These are phyloP conservation scores for Dactylis glomerata DNA, from an alignment of 176 grass and related monocot genomes.

Conservation along the genomic window DNA sequence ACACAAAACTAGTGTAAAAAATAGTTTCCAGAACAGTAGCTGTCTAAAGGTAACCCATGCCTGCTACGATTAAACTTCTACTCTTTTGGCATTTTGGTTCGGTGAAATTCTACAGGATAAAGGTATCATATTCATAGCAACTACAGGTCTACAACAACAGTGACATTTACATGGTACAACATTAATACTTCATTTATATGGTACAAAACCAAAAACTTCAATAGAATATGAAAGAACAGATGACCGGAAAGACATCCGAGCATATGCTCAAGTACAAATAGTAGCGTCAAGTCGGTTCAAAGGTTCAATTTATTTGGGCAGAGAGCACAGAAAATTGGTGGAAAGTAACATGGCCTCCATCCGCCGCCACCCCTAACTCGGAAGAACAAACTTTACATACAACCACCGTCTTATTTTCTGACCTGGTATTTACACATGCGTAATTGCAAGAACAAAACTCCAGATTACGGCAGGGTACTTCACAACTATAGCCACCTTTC, in stretches of 20 bases:
- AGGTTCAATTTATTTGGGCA: neutral
- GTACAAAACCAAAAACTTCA: neutral
- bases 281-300: neutral
- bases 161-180: neutral
- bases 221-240: neutral
- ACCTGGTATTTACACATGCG: conserved; percentile 31
- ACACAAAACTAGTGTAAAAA: too few species aligned
- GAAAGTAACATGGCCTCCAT: neutral
- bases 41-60: neutral
- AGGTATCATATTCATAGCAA: neutral
- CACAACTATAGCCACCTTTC: conserved; percentile 28
- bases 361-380: neutral
- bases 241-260: neutral
- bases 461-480: conserved; percentile 13
- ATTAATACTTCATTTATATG: neutral
- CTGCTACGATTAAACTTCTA: neutral
- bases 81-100: neutral
- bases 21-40: too few species aligned
- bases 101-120: neutral
- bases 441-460: conserved; percentile 24
- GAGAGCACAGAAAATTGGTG: conserved; percentile 14
- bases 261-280: conserved; percentile 1
- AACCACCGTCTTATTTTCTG: conserved; percentile 16
- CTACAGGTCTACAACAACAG: neutral
- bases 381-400: conserved; percentile 1